Conservation (phyloP, 331 rosid species). For the Acacia concinna region DNA sequence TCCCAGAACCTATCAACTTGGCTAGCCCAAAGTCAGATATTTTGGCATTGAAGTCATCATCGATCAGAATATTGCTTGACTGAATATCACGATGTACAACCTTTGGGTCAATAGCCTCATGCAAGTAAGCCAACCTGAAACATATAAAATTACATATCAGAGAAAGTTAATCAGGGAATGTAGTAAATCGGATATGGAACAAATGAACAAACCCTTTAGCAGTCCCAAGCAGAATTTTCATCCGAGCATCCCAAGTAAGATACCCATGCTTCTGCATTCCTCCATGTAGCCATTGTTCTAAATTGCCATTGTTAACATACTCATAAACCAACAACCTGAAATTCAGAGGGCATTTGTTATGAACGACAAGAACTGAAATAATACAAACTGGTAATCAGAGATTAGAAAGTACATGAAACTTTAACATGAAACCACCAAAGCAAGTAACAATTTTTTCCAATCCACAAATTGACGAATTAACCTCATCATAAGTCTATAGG, state of each 20-base stretch:
- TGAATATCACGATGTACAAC: constrained; percentile 91
- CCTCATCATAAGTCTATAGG: not conserved
- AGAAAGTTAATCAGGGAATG: not conserved
- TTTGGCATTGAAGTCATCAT: constrained; percentile 83
- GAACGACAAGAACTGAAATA: constrained; percentile 25
- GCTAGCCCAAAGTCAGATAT: constrained; percentile 93
- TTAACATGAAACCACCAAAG: not conserved
- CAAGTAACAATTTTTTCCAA: not conserved
- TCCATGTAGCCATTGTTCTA: constrained; percentile 97
- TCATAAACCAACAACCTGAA: constrained; percentile 87
- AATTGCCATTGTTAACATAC: constrained; percentile 88
- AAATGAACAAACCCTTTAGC: constrained; percentile 74
- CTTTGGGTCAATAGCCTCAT: constrained; percentile 96
- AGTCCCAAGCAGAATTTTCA: constrained; percentile 89
- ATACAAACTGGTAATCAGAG: constrained; percentile 8
- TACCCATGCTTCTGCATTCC: constrained; percentile 80
- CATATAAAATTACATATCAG: constrained; percentile 29
- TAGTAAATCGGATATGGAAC: not conserved
- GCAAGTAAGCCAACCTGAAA: constrained; percentile 85
- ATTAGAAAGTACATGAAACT: not conserved
- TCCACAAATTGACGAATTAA: not conserved
- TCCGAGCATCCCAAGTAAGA: constrained; percentile 93
- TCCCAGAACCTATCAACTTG: constrained; percentile 81
- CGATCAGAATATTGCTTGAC: constrained; percentile 85
- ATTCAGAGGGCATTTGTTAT: constrained; percentile 23